Conservation (phyloP, 2,329 filamentous ascomycete genomes). For the Ilyonectria destructans region DNA sequence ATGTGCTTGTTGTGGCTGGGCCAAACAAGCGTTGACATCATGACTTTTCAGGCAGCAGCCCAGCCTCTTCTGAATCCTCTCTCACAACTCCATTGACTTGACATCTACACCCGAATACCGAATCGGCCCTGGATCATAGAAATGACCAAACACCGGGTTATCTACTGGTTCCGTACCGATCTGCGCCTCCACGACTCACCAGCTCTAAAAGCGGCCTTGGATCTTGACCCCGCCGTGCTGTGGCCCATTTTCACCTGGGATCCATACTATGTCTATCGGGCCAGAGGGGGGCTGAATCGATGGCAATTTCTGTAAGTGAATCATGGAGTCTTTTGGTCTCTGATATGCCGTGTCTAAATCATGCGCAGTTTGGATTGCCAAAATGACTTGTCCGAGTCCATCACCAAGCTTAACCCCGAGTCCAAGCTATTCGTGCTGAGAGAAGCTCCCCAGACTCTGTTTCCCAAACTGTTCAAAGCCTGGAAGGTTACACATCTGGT, state of each 20-base stretch:
- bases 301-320: constrained; percentile 78
- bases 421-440: constrained; percentile 82
- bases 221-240: constrained; percentile 77
- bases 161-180: constrained; percentile 88
- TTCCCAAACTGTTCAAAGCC: constrained; percentile 80
- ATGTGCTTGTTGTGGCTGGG: constrained; percentile 37
- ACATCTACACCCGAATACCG: neutral
- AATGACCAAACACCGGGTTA: constrained; percentile 64
- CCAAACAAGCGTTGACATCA: constrained; percentile 47
- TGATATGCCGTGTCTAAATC: constrained; percentile 9
- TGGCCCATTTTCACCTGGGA: constrained; percentile 89
- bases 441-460: constrained; percentile 79
- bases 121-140: neutral
- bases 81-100: neutral
- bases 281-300: constrained; percentile 79
- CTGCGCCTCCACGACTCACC: constrained; percentile 85
- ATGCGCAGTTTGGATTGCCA: constrained; percentile 78
- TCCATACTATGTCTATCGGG: constrained; percentile 83
- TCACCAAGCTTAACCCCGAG: constrained; percentile 79
- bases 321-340: neutral
- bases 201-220: constrained; percentile 79
- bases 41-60: constrained; percentile 36
- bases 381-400: constrained; percentile 77
- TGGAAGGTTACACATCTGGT: constrained; percentile 85
- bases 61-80: constrained; percentile 12